Percentiles rank a stretch among this genome's conserved stretches.
Conservation (phyloP, 768 basidiomycete genomes). For the Cyclocybe aegerita region DNA sequence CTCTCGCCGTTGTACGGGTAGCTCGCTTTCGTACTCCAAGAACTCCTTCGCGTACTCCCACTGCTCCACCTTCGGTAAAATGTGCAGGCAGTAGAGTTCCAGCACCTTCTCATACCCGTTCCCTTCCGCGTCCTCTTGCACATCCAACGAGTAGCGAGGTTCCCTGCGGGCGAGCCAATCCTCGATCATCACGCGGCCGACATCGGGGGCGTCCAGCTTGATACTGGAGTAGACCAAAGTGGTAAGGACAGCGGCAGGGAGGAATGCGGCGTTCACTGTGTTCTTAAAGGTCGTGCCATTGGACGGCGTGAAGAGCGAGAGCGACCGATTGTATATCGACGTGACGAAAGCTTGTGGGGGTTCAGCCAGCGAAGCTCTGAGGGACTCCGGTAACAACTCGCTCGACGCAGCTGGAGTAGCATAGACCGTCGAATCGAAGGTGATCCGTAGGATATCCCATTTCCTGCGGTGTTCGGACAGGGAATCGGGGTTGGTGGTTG, state of each 20-base stretch:
- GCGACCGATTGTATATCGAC: constrained; percentile 60
- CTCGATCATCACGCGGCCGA: constrained; percentile 68
- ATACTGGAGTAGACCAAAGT: constrained; percentile 72
- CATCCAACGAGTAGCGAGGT: constrained; percentile 26
- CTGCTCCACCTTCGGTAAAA: constrained; percentile 70
- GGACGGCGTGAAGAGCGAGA: constrained; percentile 64
- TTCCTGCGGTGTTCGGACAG: constrained; percentile 63
- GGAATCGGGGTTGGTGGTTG: constrained; percentile 30
- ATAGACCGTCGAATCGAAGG: constrained; percentile 75
- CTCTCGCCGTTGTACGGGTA: constrained; percentile 47
- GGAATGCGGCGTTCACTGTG: constrained; percentile 45
- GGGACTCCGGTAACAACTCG: constrained; percentile 46
- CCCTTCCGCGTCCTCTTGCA: constrained; percentile 28
- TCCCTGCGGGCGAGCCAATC: constrained; percentile 73
- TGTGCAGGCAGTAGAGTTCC: constrained; percentile 72
- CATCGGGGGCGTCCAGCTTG: constrained; percentile 59
- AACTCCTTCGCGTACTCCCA: constrained; percentile 84
- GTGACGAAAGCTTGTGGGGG: constrained; percentile 60
- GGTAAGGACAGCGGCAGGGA: constrained; percentile 69
- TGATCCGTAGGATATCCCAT: constrained; percentile 88
- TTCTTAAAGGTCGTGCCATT: constrained; percentile 32
- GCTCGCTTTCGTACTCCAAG: constrained; percentile 68
- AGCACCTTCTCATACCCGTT: constrained; percentile 74
- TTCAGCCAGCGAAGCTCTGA: constrained; percentile 53
- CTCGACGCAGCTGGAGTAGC: constrained; percentile 48